A percentile compares a stretch with the other conserved stretches of the same genome.
phyloP scores from a whole-genome alignment of 176 grass and related monocot genomes.

The Echinochloa phyllopogon region DNA sequence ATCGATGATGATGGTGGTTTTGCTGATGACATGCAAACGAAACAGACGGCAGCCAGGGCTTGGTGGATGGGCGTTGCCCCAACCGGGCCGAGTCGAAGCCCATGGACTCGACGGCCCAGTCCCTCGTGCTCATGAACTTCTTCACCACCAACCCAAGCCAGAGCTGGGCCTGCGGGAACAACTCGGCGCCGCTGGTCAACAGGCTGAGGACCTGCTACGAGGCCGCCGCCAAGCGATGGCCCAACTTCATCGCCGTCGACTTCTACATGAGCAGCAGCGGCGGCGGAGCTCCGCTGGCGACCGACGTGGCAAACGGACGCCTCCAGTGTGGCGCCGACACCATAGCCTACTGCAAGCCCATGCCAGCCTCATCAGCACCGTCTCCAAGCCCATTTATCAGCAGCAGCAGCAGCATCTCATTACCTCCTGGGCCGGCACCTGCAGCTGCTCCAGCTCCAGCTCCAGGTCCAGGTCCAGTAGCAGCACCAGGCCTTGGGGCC shows the following conservation, averaged over 20 bases:
- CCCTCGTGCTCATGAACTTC: slow-evolving; percentile 83
- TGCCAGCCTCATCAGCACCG: no score
- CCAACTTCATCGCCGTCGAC: slow-evolving; percentile 72
- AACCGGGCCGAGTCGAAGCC: slow-evolving; percentile 56
- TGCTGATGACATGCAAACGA: neutral
- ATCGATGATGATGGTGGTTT: no score
- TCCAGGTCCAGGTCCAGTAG: no score
- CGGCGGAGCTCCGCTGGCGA: slow-evolving; percentile 76
- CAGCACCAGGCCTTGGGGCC: no score
- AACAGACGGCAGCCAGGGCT: slow-evolving; percentile 64
- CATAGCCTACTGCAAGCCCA: slow-evolving; percentile 71
- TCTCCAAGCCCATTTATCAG: no score
- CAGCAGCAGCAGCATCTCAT: neutral
- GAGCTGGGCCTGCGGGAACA: slow-evolving; percentile 62
- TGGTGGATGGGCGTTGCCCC: slow-evolving; percentile 40
- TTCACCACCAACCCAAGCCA: slow-evolving; percentile 67
- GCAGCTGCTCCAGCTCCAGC: neutral
- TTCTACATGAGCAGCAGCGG: slow-evolving; percentile 79
- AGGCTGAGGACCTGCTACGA: slow-evolving; percentile 57
- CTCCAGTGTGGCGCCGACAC: slow-evolving; percentile 78
- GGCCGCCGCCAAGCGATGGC: slow-evolving; percentile 50
- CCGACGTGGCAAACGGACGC: slow-evolving; percentile 43
- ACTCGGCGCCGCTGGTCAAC: slow-evolving; percentile 52
- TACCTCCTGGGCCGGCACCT: neutral
- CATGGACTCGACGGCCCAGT: slow-evolving; percentile 64